Percentiles rank a stretch among this genome's conserved stretches.
Conservation (phyloP, 345 rosid species). For the Leavenworthia alabamica region DNA sequence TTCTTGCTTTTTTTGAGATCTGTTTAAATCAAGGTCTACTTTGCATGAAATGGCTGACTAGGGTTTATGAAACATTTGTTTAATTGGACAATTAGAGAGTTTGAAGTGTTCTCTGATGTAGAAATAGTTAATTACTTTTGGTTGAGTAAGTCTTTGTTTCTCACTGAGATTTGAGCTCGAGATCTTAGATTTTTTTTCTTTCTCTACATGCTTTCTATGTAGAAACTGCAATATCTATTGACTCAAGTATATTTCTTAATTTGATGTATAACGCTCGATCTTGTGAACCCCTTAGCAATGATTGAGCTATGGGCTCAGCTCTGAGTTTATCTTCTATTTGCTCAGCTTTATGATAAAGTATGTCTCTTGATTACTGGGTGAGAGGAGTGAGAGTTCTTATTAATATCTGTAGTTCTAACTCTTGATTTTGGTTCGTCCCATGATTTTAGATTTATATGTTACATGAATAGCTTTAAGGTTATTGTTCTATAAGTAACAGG, state of each 20-base stretch:
- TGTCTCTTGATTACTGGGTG: background rate
- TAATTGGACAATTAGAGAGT: constrained; percentile 1
- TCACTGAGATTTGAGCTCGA: constrained; percentile 12
- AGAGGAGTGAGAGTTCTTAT: background rate
- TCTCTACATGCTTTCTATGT: background rate
- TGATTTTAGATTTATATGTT: background rate
- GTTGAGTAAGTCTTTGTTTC: background rate
- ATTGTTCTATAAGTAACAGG: constrained; percentile 1
- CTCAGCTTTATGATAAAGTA: background rate
- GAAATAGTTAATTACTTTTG: constrained; percentile 2
- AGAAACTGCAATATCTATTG: background rate
- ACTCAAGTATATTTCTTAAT: background rate
- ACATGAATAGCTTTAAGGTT: no score
- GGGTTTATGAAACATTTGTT: background rate
- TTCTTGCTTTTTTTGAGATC: constrained; percentile 37
- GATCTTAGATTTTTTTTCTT: constrained; percentile 7
- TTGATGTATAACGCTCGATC: background rate
- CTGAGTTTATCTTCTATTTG: background rate
- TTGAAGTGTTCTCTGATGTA: background rate
- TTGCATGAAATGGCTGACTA: constrained; percentile 13
- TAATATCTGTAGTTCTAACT: background rate
- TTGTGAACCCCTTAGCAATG: background rate
- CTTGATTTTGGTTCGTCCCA: background rate
- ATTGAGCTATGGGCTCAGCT: background rate
- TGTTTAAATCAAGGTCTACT: constrained; percentile 13